These are phyloP conservation scores for Ophiocordyceps australis DNA, from an alignment of 2,329 filamentous ascomycete species.

Conservation along the genomic window DNA sequence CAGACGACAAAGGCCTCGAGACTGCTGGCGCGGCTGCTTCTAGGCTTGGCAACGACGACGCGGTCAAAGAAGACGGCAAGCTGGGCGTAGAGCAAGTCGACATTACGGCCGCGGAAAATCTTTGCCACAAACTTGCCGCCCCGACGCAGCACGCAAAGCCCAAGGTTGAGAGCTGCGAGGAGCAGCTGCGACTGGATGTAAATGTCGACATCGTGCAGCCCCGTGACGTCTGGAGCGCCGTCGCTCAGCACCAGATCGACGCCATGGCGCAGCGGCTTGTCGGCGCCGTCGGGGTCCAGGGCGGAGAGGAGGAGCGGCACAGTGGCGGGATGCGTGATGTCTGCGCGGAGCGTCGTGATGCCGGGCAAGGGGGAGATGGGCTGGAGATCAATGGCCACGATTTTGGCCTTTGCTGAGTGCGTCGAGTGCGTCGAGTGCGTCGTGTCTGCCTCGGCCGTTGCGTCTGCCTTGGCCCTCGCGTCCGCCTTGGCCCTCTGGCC, in stretches of 20 bases:
- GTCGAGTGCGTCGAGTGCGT: conserved; percentile 10
- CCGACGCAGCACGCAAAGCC: conserved; percentile 77
- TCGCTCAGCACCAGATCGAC: conserved; percentile 93
- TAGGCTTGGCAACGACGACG: conserved; percentile 82
- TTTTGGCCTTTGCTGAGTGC: conserved; percentile 60
- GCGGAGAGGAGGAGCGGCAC: conserved; percentile 76
- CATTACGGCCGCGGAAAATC: conserved; percentile 87
- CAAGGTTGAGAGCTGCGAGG: conserved; percentile 84
- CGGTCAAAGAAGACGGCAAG: conserved; percentile 73
- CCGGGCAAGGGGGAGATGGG: conserved; percentile 89
- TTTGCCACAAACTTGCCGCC: conserved; percentile 96
- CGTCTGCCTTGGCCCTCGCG: neutral
- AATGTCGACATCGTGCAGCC: conserved; percentile 91
- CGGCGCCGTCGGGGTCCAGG: conserved; percentile 50
- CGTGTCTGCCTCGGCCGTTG: conserved; percentile 2
- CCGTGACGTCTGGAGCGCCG: conserved; percentile 90
- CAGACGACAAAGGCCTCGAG: conserved; percentile 96
- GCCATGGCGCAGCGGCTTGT: conserved; percentile 41
- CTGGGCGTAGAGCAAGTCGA: conserved; percentile 90
- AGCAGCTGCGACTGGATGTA: conserved; percentile 94
- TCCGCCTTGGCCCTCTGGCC: conserved; percentile 4
- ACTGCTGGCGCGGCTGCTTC: conserved; percentile 88
- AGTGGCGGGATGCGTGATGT: conserved; percentile 94
- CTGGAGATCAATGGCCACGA: conserved; percentile 89
- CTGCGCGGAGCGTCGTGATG: conserved; percentile 79